phyloP scores from a whole-genome alignment of 1,139 yeast genomes.

The Debaryomyces sp. region DNA sequence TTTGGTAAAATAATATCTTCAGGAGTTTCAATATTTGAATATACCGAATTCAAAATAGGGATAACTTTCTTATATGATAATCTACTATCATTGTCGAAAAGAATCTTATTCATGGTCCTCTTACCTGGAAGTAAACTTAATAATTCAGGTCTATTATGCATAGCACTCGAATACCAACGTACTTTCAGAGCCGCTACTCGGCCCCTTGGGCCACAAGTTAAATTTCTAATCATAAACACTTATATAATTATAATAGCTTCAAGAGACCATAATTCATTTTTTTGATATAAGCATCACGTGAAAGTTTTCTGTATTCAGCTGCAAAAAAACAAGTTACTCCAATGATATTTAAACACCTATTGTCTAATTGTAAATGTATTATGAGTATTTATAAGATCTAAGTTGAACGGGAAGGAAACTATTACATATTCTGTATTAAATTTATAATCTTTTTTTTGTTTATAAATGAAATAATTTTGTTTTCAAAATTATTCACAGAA shows the following conservation, averaged over 20 bases:
- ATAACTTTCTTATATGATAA: conserved; percentile 55
- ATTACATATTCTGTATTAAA: no score
- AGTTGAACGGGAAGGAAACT: no score
- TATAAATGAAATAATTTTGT: no score
- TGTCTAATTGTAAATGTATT: background rate
- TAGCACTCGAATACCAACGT: background rate
- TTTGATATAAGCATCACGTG: background rate
- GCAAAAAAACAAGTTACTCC: background rate
- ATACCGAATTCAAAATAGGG: conserved; percentile 54
- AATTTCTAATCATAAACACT: background rate
- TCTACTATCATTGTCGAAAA: conserved; percentile 67
- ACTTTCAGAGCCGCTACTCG: background rate
- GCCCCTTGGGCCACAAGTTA: background rate
- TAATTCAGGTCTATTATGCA: conserved; percentile 41
- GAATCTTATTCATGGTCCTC: conserved; percentile 55
- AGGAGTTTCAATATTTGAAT: conserved; percentile 45
- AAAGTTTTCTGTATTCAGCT: background rate
- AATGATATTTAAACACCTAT: background rate
- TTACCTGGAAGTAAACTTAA: conserved; percentile 59
- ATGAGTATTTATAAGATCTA: background rate
- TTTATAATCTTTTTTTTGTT: no score
- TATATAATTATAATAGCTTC: background rate
- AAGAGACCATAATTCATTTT: background rate
- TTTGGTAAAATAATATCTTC: conserved; percentile 40
- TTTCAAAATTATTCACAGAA: no score